These are phyloP conservation scores for Circinella umbellata DNA, from an alignment of 371 early-diverging fungal genomes.

Conservation along the genomic window DNA sequence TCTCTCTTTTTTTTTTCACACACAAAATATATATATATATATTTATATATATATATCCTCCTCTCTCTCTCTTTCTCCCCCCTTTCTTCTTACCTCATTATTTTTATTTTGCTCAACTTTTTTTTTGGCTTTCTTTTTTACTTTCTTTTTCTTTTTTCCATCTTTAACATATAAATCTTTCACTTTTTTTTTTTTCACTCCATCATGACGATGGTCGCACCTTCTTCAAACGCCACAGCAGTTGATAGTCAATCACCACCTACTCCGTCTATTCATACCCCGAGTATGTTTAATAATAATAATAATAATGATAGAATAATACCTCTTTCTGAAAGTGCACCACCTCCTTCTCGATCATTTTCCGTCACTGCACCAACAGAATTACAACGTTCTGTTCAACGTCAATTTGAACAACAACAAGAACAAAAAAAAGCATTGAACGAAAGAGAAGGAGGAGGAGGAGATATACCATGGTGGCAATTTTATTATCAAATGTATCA, in stretches of 20 bases:
- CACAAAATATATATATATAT: no score
- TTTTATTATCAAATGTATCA: slow-evolving; percentile 48
- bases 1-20: background rate
- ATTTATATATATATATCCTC: no score
- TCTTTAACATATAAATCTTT: background rate
- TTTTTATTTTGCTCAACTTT: background rate
- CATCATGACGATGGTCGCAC: slow-evolving; percentile 18
- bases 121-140: slow-evolving; percentile 10
- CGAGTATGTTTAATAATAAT: slow-evolving; percentile 11
- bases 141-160: background rate
- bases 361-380: slow-evolving; percentile 16
- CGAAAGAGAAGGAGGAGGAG: no score
- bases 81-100: background rate
- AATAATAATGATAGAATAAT: no score
- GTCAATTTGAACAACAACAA: slow-evolving; percentile 32
- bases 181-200: slow-evolving; percentile 1
- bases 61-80: background rate
- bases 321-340: background rate
- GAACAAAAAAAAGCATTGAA: slow-evolving; percentile 22
- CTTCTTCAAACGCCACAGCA: slow-evolving; percentile 12
- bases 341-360: slow-evolving; percentile 17
- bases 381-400: slow-evolving; percentile 30
- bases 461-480: slow-evolving; percentile 46
- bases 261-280: slow-evolving; percentile 16
- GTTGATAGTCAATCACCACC: slow-evolving; percentile 10